Percentiles rank a stretch among this genome's conserved stretches.
Evolutionary conservation across 768 basidiomycete species (phyloP).

Genomic region (Lentinus tigrinus): DNA sequence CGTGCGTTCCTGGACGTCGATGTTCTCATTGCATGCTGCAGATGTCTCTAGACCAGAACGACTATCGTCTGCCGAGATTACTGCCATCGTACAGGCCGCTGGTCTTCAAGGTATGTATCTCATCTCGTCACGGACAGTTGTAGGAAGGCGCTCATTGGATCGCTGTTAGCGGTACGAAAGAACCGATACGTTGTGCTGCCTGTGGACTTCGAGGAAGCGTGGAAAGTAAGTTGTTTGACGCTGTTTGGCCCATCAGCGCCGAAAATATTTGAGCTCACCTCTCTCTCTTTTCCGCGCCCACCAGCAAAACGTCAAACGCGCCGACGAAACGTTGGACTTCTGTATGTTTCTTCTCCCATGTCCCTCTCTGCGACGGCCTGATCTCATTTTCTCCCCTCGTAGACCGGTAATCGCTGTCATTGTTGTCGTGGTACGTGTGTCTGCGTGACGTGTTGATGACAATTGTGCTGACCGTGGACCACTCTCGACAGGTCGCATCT

Average conservation of each 20-base stretch:
- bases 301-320: constrained; percentile 95
- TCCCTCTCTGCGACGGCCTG: not conserved
- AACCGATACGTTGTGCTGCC: constrained; percentile 98
- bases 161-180: constrained; percentile 83
- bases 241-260: constrained; percentile 39
- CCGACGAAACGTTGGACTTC: constrained; percentile 96
- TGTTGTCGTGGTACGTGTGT: constrained; percentile 37
- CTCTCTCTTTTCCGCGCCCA: constrained; percentile 27
- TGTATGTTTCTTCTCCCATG: constrained; percentile 47
- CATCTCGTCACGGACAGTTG: not conserved
- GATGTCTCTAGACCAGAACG: constrained; percentile 97
- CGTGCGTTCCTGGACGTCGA: not conserved
- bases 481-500: constrained; percentile 27
- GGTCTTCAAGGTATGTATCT: constrained; percentile 82
- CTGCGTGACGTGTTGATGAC: constrained; percentile 17
- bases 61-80: constrained; percentile 92
- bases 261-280: constrained; percentile 29
- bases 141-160: not conserved
- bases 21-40: constrained; percentile 32
- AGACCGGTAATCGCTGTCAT: constrained; percentile 40
- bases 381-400: constrained; percentile 3
- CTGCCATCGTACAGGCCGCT: constrained; percentile 94
- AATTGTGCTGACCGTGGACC: constrained; percentile 17
- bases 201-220: constrained; percentile 97
- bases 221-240: constrained; percentile 86